phyloP scores from a whole-genome alignment of 2,329 filamentous ascomycete species.

The Sporothrix dimorphospora region DNA sequence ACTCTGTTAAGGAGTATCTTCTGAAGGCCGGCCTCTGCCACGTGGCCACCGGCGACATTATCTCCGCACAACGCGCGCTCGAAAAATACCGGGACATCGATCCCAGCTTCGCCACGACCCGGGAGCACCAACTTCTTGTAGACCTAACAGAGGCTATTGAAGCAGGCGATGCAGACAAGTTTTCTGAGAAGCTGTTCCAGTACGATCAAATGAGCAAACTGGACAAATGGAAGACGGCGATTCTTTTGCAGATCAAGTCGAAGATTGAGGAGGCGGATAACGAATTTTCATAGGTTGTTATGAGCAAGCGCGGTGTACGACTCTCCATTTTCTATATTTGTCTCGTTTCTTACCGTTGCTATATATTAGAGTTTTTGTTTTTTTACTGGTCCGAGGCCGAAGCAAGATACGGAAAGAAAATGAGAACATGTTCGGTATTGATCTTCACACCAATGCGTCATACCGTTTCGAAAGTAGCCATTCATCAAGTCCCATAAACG shows the following conservation, averaged over 20 bases:
- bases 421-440: too few species aligned
- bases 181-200: slow-evolving; percentile 83
- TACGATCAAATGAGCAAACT: slow-evolving; percentile 92
- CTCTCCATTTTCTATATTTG: neutral
- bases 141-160: slow-evolving; percentile 78
- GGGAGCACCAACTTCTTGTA: slow-evolving; percentile 78
- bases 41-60: slow-evolving; percentile 71
- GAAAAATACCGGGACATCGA: slow-evolving; percentile 82
- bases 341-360: neutral
- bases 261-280: slow-evolving; percentile 65
- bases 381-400: neutral
- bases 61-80: slow-evolving; percentile 77
- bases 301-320: neutral
- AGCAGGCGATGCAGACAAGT: slow-evolving; percentile 77
- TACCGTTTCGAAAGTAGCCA: too few species aligned
- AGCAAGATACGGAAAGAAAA: too few species aligned
- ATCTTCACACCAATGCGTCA: too few species aligned
- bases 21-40: slow-evolving; percentile 93
- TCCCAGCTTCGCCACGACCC: slow-evolving; percentile 72
- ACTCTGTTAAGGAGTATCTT: slow-evolving; percentile 93
- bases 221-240: slow-evolving; percentile 94
- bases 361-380: neutral
- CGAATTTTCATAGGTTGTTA: slow-evolving; percentile 41
- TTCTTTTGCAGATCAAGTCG: slow-evolving; percentile 82
- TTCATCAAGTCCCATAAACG: too few species aligned